These are phyloP conservation scores for Cornus controversa DNA, from an alignment of 148 eudicot species.

Conservation along the genomic window DNA sequence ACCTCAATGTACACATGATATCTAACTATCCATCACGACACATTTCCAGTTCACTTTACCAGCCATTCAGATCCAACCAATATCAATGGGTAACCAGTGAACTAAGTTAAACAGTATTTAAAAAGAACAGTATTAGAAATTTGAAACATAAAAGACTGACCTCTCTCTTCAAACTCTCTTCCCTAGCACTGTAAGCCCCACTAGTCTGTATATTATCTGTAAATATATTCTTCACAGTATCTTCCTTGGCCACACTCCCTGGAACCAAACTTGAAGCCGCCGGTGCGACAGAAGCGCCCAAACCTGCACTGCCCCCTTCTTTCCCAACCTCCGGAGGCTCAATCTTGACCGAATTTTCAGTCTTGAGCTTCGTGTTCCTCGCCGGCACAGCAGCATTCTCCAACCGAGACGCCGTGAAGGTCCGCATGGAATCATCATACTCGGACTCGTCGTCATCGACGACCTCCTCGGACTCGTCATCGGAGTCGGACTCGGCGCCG, in stretches of 20 bases:
- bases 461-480: conserved; percentile 59
- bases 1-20: background rate
- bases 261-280: conserved; percentile 22
- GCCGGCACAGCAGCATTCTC: conserved; percentile 26
- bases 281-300: conserved; percentile 23
- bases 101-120: background rate
- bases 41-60: too few species aligned
- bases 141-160: conserved; percentile 26
- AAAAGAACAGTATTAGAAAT: background rate
- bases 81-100: too few species aligned
- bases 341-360: conserved; percentile 55
- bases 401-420: conserved; percentile 72
- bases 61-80: too few species aligned
- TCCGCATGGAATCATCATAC: conserved; percentile 66
- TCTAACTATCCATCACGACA: too few species aligned
- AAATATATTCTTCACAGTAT: conserved; percentile 61
- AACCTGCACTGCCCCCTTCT: conserved; percentile 39
- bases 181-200: conserved; percentile 96
- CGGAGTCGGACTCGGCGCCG: conserved; percentile 66
- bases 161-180: conserved; percentile 87
- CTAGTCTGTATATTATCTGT: conserved; percentile 89
- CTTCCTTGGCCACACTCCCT: conserved; percentile 64
- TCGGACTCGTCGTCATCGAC: conserved; percentile 75
- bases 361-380: conserved; percentile 60
- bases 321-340: conserved; percentile 59